phyloP scores from a whole-genome alignment of 139 green algal species.

The Coelastrella sp. region DNA sequence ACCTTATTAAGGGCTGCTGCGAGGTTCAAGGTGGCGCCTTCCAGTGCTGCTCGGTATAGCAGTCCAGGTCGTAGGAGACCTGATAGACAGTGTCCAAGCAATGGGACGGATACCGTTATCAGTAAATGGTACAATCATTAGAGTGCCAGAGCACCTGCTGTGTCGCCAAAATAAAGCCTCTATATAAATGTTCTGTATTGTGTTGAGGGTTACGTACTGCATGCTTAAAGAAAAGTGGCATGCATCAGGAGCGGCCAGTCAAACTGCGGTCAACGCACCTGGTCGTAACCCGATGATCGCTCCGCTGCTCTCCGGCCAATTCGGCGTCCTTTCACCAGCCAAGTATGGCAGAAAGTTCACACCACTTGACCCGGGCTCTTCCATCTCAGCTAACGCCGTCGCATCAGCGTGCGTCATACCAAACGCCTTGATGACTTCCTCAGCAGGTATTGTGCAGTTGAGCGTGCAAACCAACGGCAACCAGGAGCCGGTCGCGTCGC shows the following conservation, averaged over 20 bases:
- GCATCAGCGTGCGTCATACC: constrained; percentile 69
- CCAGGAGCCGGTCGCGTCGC: constrained; percentile 81
- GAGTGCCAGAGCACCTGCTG: too few species aligned
- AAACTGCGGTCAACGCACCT: constrained; percentile 51
- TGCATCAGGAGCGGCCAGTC: too few species aligned
- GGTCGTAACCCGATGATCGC: constrained; percentile 68
- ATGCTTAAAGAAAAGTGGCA: too few species aligned
- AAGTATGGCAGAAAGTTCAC: constrained; percentile 88
- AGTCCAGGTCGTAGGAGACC: constrained; percentile 69
- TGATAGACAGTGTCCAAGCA: too few species aligned
- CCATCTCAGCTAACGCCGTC: constrained; percentile 66
- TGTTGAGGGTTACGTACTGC: too few species aligned
- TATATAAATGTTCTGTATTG: too few species aligned
- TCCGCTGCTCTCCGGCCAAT: constrained; percentile 85
- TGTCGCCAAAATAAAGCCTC: too few species aligned
- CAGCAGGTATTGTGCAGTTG: constrained; percentile 84
- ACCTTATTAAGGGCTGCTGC: constrained; percentile 60
- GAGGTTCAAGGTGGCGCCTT: constrained; percentile 87
- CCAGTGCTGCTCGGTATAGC: constrained; percentile 88
- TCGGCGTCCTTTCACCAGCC: constrained; percentile 87
- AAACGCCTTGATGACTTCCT: constrained; percentile 80
- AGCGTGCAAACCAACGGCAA: constrained; percentile 90
- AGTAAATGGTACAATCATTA: too few species aligned
- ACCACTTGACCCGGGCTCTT: constrained; percentile 76
- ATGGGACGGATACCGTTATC: too few species aligned